Base-by-base conservation (phyloP, 208 protist species). In the Lotmaria passim region DNA sequence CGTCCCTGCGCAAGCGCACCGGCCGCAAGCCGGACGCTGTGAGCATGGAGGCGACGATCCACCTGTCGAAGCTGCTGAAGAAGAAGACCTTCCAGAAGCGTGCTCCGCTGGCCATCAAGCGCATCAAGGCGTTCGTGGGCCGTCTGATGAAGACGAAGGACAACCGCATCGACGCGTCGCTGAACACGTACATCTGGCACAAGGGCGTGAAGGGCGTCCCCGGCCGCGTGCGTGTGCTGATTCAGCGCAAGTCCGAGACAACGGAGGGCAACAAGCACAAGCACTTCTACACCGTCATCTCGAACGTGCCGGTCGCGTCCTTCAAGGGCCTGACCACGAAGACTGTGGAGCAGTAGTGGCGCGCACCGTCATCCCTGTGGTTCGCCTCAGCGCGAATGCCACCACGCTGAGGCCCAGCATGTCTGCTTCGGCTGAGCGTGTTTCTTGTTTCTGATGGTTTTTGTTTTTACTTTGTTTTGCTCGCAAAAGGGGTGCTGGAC, bases 171-270 rank as follows among this genome's bases (percentile, higher is more conserved):
- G 97, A 99, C 69, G 84, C 91, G 48, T 91, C 90, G 63, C 89
- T 99, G 59, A 99, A 99, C 94, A 98, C 96, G 73, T 94, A 87
- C 84, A 69, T 99, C 62, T 99, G 98, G 98, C 91, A 90, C 78
- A 93, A 98, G 83, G 98, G 98, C 69, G 89, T 97, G 87, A 97
- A 97, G 86, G 89, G 90, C 56, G 86, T 89, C 26, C 98, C 98
- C 55, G 78, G 89, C 87, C 93, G 98, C 68, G 91, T 99, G 24
- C 98, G 98, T 73, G 90, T 99, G 24, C 80, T 88, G 62, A 83
- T 99, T 50, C 69, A 90, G 70, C 89, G 94, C 85, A 93, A 94
- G 82, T 79, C 83, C 23, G 88, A 94, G 78, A 90, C 82, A 60
- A 58, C 69, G 41, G 89, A 94, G 75, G 89, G 80, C 73, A 82